Conservation (phyloP, 371 early-diverging fungal genomes). For the Mucor ambiguus region DNA sequence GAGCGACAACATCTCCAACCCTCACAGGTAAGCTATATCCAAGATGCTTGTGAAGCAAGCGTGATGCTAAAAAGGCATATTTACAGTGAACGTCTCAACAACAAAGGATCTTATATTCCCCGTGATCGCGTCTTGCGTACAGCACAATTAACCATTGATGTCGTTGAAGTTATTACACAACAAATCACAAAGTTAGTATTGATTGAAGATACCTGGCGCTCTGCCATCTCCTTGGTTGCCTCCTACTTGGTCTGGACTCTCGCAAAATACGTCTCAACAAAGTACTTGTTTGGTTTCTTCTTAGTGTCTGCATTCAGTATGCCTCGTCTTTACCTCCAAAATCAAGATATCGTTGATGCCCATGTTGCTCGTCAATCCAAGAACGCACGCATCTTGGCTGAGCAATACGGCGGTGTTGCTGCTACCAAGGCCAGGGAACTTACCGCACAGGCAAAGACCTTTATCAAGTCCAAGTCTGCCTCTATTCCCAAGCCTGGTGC, state of each 20-base stretch:
- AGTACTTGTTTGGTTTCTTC: slow-evolving; percentile 52
- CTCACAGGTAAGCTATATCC: slow-evolving; percentile 34
- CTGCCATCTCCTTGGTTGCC: slow-evolving; percentile 46
- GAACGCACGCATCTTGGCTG: slow-evolving; percentile 31
- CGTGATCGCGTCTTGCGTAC: slow-evolving; percentile 44
- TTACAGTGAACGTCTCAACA: slow-evolving; percentile 34
- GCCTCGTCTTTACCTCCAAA: slow-evolving; percentile 56
- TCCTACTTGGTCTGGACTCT: slow-evolving; percentile 61
- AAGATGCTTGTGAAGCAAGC: not conserved
- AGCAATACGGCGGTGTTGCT: slow-evolving; percentile 39
- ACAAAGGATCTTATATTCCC: slow-evolving; percentile 34
- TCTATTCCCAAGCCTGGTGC: not conserved
- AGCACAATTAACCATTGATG: slow-evolving; percentile 49
- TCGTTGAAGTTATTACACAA: slow-evolving; percentile 46
- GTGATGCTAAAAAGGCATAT: not conserved
- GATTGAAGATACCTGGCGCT: slow-evolving; percentile 57
- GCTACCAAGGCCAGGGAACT: slow-evolving; percentile 32
- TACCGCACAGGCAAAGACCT: slow-evolving; percentile 9
- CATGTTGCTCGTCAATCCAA: slow-evolving; percentile 47
- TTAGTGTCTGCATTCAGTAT: slow-evolving; percentile 49
- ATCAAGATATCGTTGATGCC: slow-evolving; percentile 55
- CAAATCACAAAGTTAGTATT: slow-evolving; percentile 54
- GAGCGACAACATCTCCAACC: slow-evolving; percentile 41
- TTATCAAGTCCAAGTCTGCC: slow-evolving; percentile 13
- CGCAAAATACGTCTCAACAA: slow-evolving; percentile 59